Evolutionary conservation across 345 rosid species (phyloP), one percentile per base, ranked within the genome.

Genomic region (Raphanus raphanistrum): DNA sequence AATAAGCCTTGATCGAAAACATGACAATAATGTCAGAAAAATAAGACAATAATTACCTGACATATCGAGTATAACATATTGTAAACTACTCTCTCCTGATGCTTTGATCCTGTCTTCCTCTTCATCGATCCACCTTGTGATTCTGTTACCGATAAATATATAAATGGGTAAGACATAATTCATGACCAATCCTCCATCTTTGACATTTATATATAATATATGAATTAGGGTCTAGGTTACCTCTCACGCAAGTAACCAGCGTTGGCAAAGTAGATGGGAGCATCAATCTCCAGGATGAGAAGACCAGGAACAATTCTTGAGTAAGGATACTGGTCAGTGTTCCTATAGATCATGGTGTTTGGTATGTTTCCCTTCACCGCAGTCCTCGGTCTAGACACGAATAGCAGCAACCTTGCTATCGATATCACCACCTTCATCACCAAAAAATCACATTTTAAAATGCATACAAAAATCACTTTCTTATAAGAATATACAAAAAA

Each of bases 191-290:
- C 71, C n/a, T 63, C 9, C 17, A 25, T 45, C 71, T 1, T 59
- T 15, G 50, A 11, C 16, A 2, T 36, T 7, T 41, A 41, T 10
- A 41, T 41, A 41, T 41, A 41, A 45, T 4, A 13, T 64, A 33
- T 31, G 21, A 21, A 32, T 17, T 17, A 26, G 21, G 50, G 61
- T 60, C 50, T 58, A 72, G 43, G 32, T 38, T 81, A 90, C 99
- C 96, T 89, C 75, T 95, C 99, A 79, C 99, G 91, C 67, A 95
- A 84, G 86, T 95, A 95, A 87, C 86, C 82, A 26, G 99, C 82
- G 82, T 93, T 95, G 45, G 98, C 86, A 80, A 95, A 95, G 81
- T 89, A 89, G 74, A 95, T 87, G 3, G 98, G 90, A 6, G 90
- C 89, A 77, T 87, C 94, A 16, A 95, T 90, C 80, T 92, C 90